Percentiles rank a stretch among this genome's conserved stretches.
Conservation (phyloP, 2,329 filamentous ascomycete species). For the Hymenoscyphus fraxineus region DNA sequence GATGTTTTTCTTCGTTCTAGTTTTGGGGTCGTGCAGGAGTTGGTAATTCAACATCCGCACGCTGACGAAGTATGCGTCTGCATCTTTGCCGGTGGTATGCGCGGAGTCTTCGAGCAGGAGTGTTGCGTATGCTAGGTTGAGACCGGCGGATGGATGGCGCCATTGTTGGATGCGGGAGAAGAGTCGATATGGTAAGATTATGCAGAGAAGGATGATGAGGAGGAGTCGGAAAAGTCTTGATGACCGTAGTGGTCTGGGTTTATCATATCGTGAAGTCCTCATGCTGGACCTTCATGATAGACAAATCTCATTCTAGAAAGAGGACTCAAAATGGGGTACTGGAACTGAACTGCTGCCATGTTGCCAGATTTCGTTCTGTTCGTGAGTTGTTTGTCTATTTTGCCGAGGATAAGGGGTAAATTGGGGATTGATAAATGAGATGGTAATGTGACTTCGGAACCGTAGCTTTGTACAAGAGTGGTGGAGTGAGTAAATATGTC, state of each 20-base stretch:
- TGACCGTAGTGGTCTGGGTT: not conserved
- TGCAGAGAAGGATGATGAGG: not conserved
- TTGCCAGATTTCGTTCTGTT: not conserved
- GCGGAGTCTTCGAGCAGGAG: constrained; percentile 4
- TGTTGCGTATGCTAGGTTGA: constrained; percentile 30
- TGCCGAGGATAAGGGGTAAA: not conserved
- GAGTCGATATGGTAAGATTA: constrained; percentile 1
- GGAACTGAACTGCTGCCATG: not conserved
- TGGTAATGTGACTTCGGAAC: not conserved
- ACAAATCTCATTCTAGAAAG: not conserved
- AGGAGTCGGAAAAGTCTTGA: constrained; percentile 3
- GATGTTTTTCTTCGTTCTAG: constrained; percentile 30
- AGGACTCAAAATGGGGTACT: not conserved
- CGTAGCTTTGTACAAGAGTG: not conserved
- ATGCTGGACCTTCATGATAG: not conserved
- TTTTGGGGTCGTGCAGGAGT: constrained; percentile 34
- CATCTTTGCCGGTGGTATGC: not conserved
- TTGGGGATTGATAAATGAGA: not conserved
- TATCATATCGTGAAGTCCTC: not conserved
- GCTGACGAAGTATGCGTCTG: constrained; percentile 33
- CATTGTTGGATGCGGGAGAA: not conserved
- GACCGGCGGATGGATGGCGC: not conserved
- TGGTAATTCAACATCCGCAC: constrained; percentile 38
- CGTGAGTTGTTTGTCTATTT: not conserved
- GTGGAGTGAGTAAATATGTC: not conserved